Evolutionary conservation across 2,329 filamentous ascomycete genomes (phyloP).

Genomic region (Didymella sp.): DNA sequence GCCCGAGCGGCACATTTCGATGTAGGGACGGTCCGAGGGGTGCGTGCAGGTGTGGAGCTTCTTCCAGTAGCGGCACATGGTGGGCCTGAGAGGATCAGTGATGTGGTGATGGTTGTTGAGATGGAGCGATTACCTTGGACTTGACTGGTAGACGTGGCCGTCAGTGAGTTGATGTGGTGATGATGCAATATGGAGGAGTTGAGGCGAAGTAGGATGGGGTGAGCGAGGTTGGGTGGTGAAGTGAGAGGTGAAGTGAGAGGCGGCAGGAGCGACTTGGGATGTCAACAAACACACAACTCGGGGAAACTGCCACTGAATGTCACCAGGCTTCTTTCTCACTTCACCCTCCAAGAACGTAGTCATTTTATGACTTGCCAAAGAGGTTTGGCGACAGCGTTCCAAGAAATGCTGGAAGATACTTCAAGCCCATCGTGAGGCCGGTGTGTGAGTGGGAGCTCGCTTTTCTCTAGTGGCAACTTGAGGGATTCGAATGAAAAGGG

Average conservation of each 20-base stretch:
- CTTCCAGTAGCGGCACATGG: slow-evolving; percentile 38
- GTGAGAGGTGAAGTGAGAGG: background rate
- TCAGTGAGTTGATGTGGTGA: background rate
- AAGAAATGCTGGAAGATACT: background rate
- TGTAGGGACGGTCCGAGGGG: slow-evolving; percentile 29
- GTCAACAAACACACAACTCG: background rate
- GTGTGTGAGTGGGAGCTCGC: background rate
- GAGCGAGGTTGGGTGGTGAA: background rate
- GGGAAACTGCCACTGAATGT: background rate
- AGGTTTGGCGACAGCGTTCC: too few relatives aligned
- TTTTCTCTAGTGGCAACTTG: background rate
- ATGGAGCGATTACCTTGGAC: background rate
- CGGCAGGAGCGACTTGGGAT: background rate
- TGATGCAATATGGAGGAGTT: background rate
- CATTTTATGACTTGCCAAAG: too few relatives aligned
- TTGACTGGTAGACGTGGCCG: background rate
- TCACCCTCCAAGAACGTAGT: background rate
- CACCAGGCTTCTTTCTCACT: background rate
- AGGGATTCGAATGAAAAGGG: background rate
- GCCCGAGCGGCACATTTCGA: slow-evolving; percentile 34
- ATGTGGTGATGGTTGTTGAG: background rate
- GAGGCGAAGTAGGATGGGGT: background rate
- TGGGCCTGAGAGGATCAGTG: slow-evolving; percentile 5
- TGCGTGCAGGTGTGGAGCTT: slow-evolving; percentile 34
- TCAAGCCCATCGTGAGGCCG: background rate